Percentiles rank a stretch among this genome's conserved stretches.
These are phyloP conservation scores for Lactarius hatsudake DNA, from an alignment of 768 basidiomycete genomes.

Conservation along the genomic window DNA sequence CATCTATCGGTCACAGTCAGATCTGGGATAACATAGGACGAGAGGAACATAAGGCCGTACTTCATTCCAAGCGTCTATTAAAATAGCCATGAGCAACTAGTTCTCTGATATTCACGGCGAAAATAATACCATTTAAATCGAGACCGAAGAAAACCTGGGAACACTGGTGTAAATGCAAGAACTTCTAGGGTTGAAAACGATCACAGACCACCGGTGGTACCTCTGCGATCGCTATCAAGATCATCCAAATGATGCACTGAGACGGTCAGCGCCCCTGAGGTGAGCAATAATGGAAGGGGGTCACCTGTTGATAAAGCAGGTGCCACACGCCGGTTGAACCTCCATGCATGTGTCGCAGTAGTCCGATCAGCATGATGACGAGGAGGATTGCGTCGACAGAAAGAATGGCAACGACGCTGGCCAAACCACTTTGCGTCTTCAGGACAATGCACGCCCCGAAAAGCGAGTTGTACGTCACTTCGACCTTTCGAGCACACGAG, in stretches of 20 bases:
- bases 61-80: too few species aligned
- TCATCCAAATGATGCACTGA: conserved; percentile 11
- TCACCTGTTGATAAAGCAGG: neutral
- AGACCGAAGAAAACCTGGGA: too few species aligned
- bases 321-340: neutral
- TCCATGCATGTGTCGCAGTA: neutral
- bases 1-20: too few species aligned
- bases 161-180: too few species aligned
- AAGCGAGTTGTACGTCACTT: neutral
- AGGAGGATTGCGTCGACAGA: neutral
- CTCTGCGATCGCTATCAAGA: neutral
- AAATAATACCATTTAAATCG: too few species aligned
- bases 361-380: neutral
- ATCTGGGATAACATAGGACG: too few species aligned
- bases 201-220: neutral
- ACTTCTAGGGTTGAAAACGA: too few species aligned
- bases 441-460: neutral
- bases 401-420: neutral
- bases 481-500: neutral
- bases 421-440: neutral
- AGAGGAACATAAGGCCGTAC: too few species aligned
- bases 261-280: neutral
- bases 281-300: neutral
- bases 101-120: too few species aligned
- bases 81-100: too few species aligned